phyloP scores from a whole-genome alignment of 2,329 filamentous ascomycete species.

The Aureobasidium uvarum region DNA sequence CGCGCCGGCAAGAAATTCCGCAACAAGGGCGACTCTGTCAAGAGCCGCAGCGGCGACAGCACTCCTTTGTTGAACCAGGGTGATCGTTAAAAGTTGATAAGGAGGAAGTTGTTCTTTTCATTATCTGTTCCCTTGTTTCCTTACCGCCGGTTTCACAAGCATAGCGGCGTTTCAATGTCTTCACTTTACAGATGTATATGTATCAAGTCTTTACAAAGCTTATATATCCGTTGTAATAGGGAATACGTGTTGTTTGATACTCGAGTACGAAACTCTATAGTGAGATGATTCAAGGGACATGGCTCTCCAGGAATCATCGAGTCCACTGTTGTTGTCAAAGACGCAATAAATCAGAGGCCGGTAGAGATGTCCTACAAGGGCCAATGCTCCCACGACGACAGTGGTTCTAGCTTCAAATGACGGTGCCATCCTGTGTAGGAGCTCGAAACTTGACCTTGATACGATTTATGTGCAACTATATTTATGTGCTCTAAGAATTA shows the following conservation, averaged over 20 bases:
- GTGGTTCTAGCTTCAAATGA: not conserved
- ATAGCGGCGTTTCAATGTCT: conserved; percentile 14
- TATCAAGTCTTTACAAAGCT: not conserved
- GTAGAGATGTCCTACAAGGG: not conserved
- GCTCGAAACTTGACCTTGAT: not conserved
- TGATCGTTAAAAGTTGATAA: conserved; percentile 29
- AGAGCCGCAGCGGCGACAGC: conserved; percentile 27
- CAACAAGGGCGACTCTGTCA: conserved; percentile 28
- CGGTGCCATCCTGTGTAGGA: not conserved
- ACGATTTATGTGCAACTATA: not conserved
- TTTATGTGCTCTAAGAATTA: not conserved
- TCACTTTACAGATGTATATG: conserved; percentile 7
- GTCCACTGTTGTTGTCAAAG: not conserved
- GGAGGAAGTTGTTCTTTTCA: not conserved
- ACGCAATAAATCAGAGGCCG: not conserved
- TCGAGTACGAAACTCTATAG: not conserved
- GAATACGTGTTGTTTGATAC: not conserved
- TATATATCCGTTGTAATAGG: conserved; percentile 18
- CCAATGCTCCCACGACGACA: not conserved
- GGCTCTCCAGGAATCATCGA: too few relatives aligned
- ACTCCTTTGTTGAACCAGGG: conserved; percentile 30
- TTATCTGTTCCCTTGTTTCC: not conserved
- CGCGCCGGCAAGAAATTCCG: conserved; percentile 30
- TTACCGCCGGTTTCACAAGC: not conserved
- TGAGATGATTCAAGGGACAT: not conserved